Base-by-base conservation (phyloP, 163 green algal genomes). In the Scenedesmus sp. region DNA sequence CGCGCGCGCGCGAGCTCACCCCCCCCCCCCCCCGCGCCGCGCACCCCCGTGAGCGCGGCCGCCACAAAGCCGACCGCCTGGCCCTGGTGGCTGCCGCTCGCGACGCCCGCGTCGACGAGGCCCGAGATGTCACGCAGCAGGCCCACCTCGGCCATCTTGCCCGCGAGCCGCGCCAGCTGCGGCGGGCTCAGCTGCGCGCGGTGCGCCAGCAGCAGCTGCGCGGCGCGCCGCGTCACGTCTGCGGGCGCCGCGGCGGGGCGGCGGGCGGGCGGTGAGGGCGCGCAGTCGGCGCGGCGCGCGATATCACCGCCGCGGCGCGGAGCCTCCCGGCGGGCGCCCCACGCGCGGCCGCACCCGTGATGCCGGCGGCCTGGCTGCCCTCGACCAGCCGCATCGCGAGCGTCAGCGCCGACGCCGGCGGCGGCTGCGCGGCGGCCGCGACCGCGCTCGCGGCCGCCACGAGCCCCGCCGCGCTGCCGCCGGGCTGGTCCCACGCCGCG, bases 361-460 rank as follows among this genome's bases (percentile, higher is more conserved):
- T 75, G 26, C 74, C 74, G 14, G 74, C 74, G 29, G 31, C 74
- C 39, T 81, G 74, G 50, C 62, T 75, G 48, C 74, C 74, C 28
- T 74, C 74, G 18, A 81, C 63, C 28, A 81, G 63, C 50, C 74
- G 51, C 74, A 81, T 75, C n/a, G 74, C 53, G 36, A 81, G 63
- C 34, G 17, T 44, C 2, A 81, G 34, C 15, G 74, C 74, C 31
- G 62, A 58, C 22, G 47, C 29, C 26, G 74, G 63, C 31, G 74
- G 74, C 57, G 62, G 74, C 50, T 69, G 74, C 18, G 74, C 74
- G 34, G 62, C 74, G 29, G 74, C 74, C n/a, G 60, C 58, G 54
- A 66, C 73, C 56, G 73, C 73, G 33, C 33, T 65, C 34, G 47
- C 60, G 33, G 73, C 60, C 48, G 73, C 73, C 20, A 77, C 69